A percentile compares a stretch with the other conserved stretches of the same genome.
Conservation (phyloP, 1,139 yeast genomes). For the Arxiozyma telluris region DNA sequence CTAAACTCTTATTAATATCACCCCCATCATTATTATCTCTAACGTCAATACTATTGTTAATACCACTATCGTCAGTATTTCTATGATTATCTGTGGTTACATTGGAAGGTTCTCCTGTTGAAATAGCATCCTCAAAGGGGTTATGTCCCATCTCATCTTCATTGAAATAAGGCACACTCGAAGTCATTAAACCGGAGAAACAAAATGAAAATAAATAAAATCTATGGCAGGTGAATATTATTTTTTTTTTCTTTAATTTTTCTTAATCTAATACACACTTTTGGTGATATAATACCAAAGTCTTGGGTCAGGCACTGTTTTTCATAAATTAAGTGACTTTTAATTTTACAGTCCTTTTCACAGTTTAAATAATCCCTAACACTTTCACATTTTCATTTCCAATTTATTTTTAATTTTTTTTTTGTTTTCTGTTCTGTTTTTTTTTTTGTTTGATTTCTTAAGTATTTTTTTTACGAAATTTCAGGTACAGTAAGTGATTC, state of each 20-base stretch:
- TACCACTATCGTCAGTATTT: neutral
- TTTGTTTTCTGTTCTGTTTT: too few relatives aligned
- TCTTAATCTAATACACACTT: neutral
- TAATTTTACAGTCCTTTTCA: too few relatives aligned
- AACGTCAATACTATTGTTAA: neutral
- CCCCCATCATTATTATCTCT: neutral
- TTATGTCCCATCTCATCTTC: conserved; percentile 19
- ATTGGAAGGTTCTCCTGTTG: neutral
- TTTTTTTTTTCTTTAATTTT: neutral
- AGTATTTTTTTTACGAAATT: too few relatives aligned
- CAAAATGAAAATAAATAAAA: too few relatives aligned
- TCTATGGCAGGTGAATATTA: neutral
- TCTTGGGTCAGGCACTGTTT: neutral
- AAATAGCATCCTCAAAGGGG: conserved; percentile 18
- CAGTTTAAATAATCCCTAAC: neutral
- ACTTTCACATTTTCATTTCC: too few relatives aligned
- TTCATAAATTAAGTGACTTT: neutral
- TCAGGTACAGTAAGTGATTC: too few relatives aligned
- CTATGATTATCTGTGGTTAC: neutral
- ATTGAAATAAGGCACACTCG: conserved; percentile 1
- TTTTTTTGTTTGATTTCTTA: too few relatives aligned
- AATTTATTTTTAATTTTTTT: too few relatives aligned
- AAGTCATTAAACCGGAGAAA: neutral
- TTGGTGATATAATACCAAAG: too few relatives aligned
- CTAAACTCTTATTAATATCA: neutral